phyloP scores from a whole-genome alignment of 257 asterid genomes.

The Fraxinus anomala region DNA sequence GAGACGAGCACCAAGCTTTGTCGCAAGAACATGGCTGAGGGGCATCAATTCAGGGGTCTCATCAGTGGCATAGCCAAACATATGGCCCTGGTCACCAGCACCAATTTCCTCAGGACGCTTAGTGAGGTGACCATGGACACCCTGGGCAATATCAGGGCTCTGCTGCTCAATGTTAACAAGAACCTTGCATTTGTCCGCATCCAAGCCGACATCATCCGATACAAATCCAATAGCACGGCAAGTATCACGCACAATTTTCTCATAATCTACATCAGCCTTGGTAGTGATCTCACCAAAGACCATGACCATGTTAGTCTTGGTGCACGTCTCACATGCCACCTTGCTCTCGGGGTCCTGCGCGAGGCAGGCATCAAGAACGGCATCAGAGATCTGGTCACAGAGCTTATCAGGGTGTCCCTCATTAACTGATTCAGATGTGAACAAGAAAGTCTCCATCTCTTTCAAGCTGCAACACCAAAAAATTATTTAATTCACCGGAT shows the following conservation, averaged over 20 bases:
- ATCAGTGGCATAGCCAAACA: conserved; percentile 48
- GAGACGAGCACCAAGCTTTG: conserved; percentile 44
- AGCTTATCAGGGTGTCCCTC: conserved; percentile 55
- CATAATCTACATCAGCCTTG: conserved; percentile 43
- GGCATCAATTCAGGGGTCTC: conserved; percentile 51
- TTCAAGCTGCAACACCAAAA: not conserved
- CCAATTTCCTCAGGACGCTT: conserved; percentile 44
- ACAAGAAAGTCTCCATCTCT: conserved; percentile 46
- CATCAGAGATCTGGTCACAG: conserved; percentile 49
- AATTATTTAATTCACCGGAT: not conserved
- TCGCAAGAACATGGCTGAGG: conserved; percentile 45
- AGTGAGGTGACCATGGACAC: conserved; percentile 47
- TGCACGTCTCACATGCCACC: conserved; percentile 47
- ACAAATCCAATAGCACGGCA: conserved; percentile 41
- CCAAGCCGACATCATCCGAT: conserved; percentile 44
- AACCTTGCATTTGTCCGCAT: conserved; percentile 40
- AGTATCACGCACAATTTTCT: conserved; percentile 40
- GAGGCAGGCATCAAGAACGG: conserved; percentile 49
- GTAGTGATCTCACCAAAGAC: conserved; percentile 49
- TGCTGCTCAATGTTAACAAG: conserved; percentile 43
- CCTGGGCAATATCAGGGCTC: conserved; percentile 47
- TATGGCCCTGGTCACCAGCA: conserved; percentile 46
- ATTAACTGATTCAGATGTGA: conserved; percentile 46
- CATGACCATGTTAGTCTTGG: conserved; percentile 49
- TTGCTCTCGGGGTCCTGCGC: conserved; percentile 49